phyloP scores from a whole-genome alignment of 2,329 filamentous ascomycete genomes.

The Fonsecaea pedrosoi region DNA sequence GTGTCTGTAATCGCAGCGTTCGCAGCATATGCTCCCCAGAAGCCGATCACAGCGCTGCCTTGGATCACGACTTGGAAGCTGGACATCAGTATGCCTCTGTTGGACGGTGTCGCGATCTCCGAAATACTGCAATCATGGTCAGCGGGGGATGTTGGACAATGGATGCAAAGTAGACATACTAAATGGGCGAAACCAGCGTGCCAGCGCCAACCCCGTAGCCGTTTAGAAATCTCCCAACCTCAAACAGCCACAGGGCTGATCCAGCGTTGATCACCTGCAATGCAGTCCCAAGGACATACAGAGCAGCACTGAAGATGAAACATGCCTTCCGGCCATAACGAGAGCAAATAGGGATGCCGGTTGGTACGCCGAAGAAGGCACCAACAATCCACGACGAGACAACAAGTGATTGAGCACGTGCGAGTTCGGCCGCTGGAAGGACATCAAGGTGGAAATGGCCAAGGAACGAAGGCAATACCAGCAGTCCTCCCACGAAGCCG shows the following conservation, averaged over 20 bases:
- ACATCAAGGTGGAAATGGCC: constrained; percentile 36
- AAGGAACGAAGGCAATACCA: constrained; percentile 41
- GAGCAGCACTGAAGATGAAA: constrained; percentile 28
- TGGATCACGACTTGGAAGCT: constrained; percentile 34
- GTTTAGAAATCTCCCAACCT: constrained; percentile 29
- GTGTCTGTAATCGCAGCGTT: constrained; percentile 22
- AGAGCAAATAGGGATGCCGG: constrained; percentile 26
- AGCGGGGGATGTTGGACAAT: neutral
- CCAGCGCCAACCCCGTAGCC: constrained; percentile 32
- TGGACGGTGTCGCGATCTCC: constrained; percentile 24
- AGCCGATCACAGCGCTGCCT: constrained; percentile 27
- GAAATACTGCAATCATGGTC: constrained; percentile 19
- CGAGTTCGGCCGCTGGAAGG: constrained; percentile 27
- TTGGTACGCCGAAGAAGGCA: constrained; percentile 26
- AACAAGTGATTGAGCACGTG: constrained; percentile 25
- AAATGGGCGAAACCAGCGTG: constrained; percentile 31
- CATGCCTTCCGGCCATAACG: constrained; percentile 24
- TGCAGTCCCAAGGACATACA: constrained; percentile 26
- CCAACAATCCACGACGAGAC: constrained; percentile 33
- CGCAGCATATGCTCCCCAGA: constrained; percentile 31
- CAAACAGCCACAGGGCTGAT: constrained; percentile 18
- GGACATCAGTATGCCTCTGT: constrained; percentile 28
- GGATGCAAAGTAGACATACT: constrained; percentile 10
- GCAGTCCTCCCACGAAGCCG: constrained; percentile 41
- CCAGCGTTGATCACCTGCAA: constrained; percentile 23